Evolutionary conservation across 768 basidiomycete species (phyloP).

Genomic region (Leccinellum albellum): DNA sequence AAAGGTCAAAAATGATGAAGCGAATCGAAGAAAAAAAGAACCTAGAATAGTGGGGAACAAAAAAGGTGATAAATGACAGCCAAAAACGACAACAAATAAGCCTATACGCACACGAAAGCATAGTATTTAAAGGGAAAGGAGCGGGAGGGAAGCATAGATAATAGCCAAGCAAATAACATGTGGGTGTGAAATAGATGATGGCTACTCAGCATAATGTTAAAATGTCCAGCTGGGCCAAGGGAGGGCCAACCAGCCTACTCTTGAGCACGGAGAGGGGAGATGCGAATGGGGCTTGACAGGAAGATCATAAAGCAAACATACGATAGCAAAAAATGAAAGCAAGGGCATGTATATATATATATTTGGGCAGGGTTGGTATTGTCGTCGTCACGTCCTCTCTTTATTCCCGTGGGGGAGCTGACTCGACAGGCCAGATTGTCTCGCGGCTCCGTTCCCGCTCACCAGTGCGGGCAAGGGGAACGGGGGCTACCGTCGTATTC

Average conservation of each 20-base stretch:
- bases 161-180: slow-evolving; percentile 21
- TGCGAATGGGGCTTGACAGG: slow-evolving; percentile 25
- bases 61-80: slow-evolving; percentile 26
- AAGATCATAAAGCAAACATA: slow-evolving; percentile 12
- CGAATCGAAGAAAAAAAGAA: slow-evolving; percentile 7
- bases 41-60: slow-evolving; percentile 8
- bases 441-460: slow-evolving; percentile 31
- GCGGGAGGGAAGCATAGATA: slow-evolving; percentile 25
- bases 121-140: not conserved
- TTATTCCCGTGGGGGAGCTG: slow-evolving; percentile 25
- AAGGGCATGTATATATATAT: slow-evolving; percentile 19
- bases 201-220: slow-evolving; percentile 24
- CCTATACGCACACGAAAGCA: slow-evolving; percentile 30
- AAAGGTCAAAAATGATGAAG: slow-evolving; percentile 3
- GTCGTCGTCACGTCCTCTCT: slow-evolving; percentile 20
- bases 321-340: slow-evolving; percentile 32
- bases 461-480: slow-evolving; percentile 21
- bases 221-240: slow-evolving; percentile 20
- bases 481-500: slow-evolving; percentile 13
- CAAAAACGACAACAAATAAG: slow-evolving; percentile 20
- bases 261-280: slow-evolving; percentile 1
- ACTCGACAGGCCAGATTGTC: slow-evolving; percentile 28
- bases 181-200: slow-evolving; percentile 14
- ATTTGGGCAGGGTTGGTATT: slow-evolving; percentile 1
- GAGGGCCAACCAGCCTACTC: slow-evolving; percentile 11